Base-by-base conservation (phyloP, 2,329 filamentous ascomycete species). In the Colletotrichum karsti region DNA sequence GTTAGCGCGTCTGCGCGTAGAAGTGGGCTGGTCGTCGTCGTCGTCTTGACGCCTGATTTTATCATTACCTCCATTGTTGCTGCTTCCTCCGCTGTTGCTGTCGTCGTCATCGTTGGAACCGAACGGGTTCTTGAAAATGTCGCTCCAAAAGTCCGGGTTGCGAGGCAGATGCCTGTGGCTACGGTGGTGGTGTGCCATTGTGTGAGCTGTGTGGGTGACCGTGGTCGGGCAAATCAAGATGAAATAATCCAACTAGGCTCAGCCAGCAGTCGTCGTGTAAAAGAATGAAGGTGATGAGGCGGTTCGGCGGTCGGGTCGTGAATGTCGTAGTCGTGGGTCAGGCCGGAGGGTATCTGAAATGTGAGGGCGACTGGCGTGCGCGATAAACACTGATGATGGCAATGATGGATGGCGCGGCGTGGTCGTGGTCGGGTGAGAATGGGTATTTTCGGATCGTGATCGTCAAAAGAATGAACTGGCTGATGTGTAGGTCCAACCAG, bases 381-480 rank as follows among this genome's bases (percentile, higher is more conserved):
- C 22, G 10, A 24, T 22, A 58, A 35, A 57, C 50, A 33, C 41
- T 51, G 55, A 26, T 56, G 55, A 67, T 50, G 46, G 33, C 48
- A 67, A 55, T 50, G 66, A 50, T 37, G 13, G 44, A 53, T 20
- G 60, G 28, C 56, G 35, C 50, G 24, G n/a, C 20, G 53, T 26
- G 48, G 37, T 57, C n/a, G n/a, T n/a, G n/a, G n/a, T n/a, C n/a
- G n/a, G 33, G 39, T 20, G 15, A n/a, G 48, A 35, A 33, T 15
- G 28, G 35, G 44, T 26, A 39, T 33, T 44, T 26, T 20, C 12
- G 39, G 33, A 39, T 65, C 60, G 65, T 59, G 28, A 33, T 55
- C 24, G 66, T 66, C 33, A 56, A 69, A 69, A 67, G 66, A 69
- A 69, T 62, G 66, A 66, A 67, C 33, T 26, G 55, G 66, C 33